Percentiles rank a stretch among this genome's conserved stretches.
Conservation (phyloP, 2,329 filamentous ascomycete genomes). For the Epichloe typhina region DNA sequence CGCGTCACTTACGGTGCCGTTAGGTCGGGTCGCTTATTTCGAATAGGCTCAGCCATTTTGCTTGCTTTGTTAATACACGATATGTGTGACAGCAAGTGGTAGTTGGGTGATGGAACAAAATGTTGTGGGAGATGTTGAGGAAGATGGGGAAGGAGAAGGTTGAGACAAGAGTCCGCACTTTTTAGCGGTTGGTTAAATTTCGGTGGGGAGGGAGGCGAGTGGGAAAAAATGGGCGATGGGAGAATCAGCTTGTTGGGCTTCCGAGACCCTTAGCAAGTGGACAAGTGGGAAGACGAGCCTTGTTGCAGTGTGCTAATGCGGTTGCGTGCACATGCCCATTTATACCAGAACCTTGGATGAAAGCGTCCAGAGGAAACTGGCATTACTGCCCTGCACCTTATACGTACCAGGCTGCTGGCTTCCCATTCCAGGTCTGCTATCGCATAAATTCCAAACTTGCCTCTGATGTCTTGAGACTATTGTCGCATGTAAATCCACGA, state of each 20-base stretch:
- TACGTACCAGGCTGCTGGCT: neutral
- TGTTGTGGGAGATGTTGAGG: conserved; percentile 13
- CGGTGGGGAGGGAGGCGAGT: conserved; percentile 25
- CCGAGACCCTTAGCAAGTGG: neutral
- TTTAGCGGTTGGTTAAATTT: conserved; percentile 26
- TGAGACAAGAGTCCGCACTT: conserved; percentile 17
- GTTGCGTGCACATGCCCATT: neutral
- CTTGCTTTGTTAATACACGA: conserved; percentile 12
- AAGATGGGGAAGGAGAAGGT: conserved; percentile 18
- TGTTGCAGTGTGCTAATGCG: neutral
- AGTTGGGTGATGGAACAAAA: conserved; percentile 16
- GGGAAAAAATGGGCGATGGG: conserved; percentile 19
- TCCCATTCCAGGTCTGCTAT: neutral
- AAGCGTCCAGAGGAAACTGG: neutral
- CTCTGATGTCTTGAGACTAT: too few species aligned
- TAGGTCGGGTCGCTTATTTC: conserved; percentile 46
- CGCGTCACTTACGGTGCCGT: conserved; percentile 42
- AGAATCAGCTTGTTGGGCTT: conserved; percentile 19
- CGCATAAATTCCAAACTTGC: neutral
- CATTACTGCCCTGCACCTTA: too few species aligned
- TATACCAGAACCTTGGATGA: neutral
- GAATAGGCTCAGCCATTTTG: conserved; percentile 50
- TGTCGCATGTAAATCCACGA: too few species aligned
- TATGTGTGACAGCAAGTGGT: conserved; percentile 8
- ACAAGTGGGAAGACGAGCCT: neutral